Evolutionary conservation across 768 basidiomycete genomes (phyloP).

Genomic region (Pholiota molesta): DNA sequence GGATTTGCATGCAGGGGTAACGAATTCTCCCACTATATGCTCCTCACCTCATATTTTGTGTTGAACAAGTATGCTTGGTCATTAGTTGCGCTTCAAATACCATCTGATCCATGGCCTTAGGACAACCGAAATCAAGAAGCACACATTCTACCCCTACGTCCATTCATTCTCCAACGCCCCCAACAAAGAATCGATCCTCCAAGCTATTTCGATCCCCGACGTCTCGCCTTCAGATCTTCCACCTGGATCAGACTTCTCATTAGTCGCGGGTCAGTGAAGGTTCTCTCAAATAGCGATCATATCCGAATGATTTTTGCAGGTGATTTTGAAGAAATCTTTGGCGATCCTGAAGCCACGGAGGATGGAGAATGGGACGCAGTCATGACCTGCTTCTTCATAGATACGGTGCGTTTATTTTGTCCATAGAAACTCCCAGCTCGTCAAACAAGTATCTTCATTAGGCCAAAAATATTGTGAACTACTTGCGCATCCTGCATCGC

Average conservation of each 20-base stretch:
- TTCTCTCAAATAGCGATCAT: too few relatives aligned
- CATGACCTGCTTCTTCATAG: slow-evolving; percentile 96
- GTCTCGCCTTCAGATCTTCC: slow-evolving; percentile 78
- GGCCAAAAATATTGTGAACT: slow-evolving; percentile 93
- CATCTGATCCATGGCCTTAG: slow-evolving; percentile 31
- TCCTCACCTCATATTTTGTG: slow-evolving; percentile 86
- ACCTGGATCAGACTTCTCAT: slow-evolving; percentile 66
- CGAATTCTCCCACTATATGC: slow-evolving; percentile 96
- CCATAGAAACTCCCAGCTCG: not conserved
- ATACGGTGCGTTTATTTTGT: slow-evolving; percentile 62
- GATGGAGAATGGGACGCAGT: slow-evolving; percentile 86
- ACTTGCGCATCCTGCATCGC: slow-evolving; percentile 82
- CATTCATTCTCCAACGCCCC: slow-evolving; percentile 90
- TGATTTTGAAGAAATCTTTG: slow-evolving; percentile 94
- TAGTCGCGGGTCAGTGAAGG: slow-evolving; percentile 73
- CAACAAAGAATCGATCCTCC: slow-evolving; percentile 61
- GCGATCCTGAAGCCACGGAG: slow-evolving; percentile 66
- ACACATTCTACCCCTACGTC: slow-evolving; percentile 86
- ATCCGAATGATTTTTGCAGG: slow-evolving; percentile 41
- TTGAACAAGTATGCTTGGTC: slow-evolving; percentile 68
- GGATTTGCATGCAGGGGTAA: slow-evolving; percentile 93
- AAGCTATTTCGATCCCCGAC: slow-evolving; percentile 77
- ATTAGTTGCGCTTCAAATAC: not conserved
- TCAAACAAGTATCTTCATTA: slow-evolving; percentile 27
- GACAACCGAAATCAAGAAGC: slow-evolving; percentile 65